Evolutionary conservation across 164 flowering plant genomes (phyloP).

Genomic region (Vitis amurensis): DNA sequence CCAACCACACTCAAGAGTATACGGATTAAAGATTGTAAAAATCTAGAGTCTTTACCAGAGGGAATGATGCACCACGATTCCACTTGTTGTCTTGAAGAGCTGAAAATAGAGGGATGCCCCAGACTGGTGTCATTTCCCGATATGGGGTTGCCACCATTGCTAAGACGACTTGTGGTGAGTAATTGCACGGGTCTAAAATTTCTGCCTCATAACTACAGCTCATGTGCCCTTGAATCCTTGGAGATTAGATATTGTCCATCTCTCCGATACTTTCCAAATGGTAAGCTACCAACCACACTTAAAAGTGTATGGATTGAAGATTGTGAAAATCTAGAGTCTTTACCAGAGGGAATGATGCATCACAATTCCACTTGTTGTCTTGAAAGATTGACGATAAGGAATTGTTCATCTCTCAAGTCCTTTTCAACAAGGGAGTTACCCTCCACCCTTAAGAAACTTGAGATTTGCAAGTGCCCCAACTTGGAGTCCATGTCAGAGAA

Average conservation of each 20-base stretch:
- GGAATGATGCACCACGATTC: no score
- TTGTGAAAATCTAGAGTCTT: background rate
- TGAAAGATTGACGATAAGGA: no score
- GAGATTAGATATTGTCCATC: background rate
- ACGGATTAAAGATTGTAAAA: no score
- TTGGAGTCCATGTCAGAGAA: background rate
- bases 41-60: no score
- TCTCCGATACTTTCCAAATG: background rate
- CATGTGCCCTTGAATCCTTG: background rate
- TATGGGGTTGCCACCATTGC: no score
- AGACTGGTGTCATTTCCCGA: no score
- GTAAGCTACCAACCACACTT: background rate
- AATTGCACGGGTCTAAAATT: no score
- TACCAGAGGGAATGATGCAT: slow-evolving; percentile 1
- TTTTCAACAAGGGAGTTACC: background rate
- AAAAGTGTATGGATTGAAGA: background rate
- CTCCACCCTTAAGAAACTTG: background rate
- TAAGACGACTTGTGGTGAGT: no score
- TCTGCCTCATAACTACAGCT: no score
- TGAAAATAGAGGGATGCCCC: no score
- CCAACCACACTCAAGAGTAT: no score
- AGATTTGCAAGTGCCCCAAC: background rate
- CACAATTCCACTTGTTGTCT: background rate
- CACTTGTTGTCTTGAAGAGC: no score
- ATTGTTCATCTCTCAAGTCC: background rate